These are phyloP conservation scores for Akanthomyces muscarius DNA, from an alignment of 2,329 filamentous ascomycete genomes.

Conservation along the genomic window DNA sequence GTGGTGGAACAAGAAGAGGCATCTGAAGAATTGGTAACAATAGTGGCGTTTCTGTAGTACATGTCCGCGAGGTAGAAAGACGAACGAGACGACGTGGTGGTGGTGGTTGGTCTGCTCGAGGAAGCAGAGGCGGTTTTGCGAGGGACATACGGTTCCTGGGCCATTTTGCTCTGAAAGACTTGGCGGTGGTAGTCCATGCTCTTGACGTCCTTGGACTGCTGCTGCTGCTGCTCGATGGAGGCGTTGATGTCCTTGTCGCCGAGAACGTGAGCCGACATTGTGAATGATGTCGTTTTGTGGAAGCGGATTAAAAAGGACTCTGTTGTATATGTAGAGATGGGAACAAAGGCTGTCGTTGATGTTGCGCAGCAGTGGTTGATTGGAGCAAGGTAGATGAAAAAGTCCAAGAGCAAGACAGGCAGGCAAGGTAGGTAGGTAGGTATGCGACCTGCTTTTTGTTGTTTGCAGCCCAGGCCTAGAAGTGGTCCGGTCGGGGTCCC, in stretches of 20 bases:
- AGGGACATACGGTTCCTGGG: slow-evolving; percentile 58
- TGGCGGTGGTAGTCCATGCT: slow-evolving; percentile 76
- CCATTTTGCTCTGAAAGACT: slow-evolving; percentile 68
- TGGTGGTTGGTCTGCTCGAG: neutral
- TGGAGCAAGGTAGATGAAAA: neutral
- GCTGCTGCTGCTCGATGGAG: slow-evolving; percentile 35
- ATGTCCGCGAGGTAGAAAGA: neutral
- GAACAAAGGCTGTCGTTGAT: neutral
- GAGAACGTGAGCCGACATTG: slow-evolving; percentile 60
- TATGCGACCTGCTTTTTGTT: neutral
- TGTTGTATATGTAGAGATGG: neutral
- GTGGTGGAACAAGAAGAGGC: slow-evolving; percentile 9
- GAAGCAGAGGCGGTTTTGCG: neutral
- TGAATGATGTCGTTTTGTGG: slow-evolving; percentile 33
- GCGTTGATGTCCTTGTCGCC: slow-evolving; percentile 63
- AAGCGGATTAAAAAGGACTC: neutral
- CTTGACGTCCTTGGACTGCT: slow-evolving; percentile 49
- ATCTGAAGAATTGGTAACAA: slow-evolving; percentile 10
- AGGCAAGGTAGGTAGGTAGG: neutral
- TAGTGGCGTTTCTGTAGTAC: neutral
- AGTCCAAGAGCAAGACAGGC: neutral
- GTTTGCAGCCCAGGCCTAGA: neutral
- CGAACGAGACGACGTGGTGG: neutral
- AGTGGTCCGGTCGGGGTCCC: slow-evolving; percentile 1
- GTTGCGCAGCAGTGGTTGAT: neutral